These are phyloP conservation scores for Oxyria digyna DNA, from an alignment of 148 eudicot species.

Conservation along the genomic window DNA sequence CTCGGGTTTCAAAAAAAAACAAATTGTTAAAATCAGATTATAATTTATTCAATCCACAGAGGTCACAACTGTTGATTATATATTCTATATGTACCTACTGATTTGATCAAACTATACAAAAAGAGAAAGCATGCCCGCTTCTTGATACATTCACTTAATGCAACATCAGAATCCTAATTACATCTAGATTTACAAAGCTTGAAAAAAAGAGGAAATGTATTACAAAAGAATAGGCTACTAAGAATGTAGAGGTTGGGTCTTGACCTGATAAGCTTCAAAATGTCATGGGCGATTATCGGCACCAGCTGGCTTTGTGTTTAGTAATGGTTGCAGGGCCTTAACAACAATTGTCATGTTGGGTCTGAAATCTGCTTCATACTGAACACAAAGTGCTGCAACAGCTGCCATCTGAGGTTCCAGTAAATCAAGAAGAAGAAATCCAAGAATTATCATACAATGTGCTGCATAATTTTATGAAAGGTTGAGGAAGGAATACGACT, in stretches of 20 bases:
- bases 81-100: too few relatives aligned
- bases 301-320: conserved; percentile 41
- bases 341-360: conserved; percentile 97
- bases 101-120: too few relatives aligned
- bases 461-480: not conserved
- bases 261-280: not conserved
- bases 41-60: not conserved
- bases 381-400: conserved; percentile 92
- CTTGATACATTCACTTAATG: not conserved
- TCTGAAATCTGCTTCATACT: conserved; percentile 89
- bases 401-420: conserved; percentile 68
- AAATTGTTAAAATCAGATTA: not conserved
- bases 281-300: not conserved
- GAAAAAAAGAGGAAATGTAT: not conserved
- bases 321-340: conserved; percentile 87
- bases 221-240: not conserved
- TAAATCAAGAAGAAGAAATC: not conserved
- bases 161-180: not conserved
- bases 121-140: not conserved
- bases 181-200: conserved; percentile 1
- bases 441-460: not conserved
- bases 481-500: not conserved
- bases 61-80: not conserved
- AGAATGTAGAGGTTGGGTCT: not conserved
- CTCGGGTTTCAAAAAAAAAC: too few relatives aligned